Base-by-base conservation (phyloP, 495 filamentous ascomycete species). In the Trichoderma reesei region DNA sequence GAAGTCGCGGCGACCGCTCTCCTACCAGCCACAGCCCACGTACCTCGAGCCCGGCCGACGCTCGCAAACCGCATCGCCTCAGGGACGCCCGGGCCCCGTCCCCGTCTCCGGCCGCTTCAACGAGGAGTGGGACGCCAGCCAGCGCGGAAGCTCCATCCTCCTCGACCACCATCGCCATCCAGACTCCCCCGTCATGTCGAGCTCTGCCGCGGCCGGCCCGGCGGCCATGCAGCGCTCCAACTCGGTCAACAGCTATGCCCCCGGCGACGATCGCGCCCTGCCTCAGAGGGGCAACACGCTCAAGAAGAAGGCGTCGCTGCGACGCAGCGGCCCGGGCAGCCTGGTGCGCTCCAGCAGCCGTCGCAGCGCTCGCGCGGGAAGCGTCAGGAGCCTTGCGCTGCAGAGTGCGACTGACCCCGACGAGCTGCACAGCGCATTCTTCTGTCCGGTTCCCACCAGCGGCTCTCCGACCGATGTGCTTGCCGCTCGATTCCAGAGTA, bases 401-500 rank as follows among this genome's bases (percentile, higher is more conserved):
- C 89, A 80, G 78, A 82, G 76, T 69, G 75, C 69, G 9, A 83
- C 83, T 38, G 87, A 87, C 56, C 77, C 80, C 42, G 86, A 90
- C 46, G 86, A 94, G 69, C 75, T 80, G 63, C 91, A 94, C 66
- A 96, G 89, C 72, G 88, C 87, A 16, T 97, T 96, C 73, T 86
- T 85, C 70, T 88, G 90, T 51, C 94, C 94, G 1, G 86, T 98
- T 33, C 95, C 94, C 7, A 98, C 94, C 2, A 80, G 79, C 33
- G 90, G 90, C 1, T 91, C 82, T 65, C 94, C 94, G 8, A 98
- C 94, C 4, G 95, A 98, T 66, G 83, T 92, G 60, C 80, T 98
- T 44, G 89, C 90, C 33, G 90, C 88, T 67, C 86, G 94, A 63
- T 98, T 98, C 73, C 88, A 96, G 79, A 84, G 92, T 96, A 79